Evolutionary conservation across 805 yeast genomes (phyloP).

Genomic region (Starmerella davenportii): DNA sequence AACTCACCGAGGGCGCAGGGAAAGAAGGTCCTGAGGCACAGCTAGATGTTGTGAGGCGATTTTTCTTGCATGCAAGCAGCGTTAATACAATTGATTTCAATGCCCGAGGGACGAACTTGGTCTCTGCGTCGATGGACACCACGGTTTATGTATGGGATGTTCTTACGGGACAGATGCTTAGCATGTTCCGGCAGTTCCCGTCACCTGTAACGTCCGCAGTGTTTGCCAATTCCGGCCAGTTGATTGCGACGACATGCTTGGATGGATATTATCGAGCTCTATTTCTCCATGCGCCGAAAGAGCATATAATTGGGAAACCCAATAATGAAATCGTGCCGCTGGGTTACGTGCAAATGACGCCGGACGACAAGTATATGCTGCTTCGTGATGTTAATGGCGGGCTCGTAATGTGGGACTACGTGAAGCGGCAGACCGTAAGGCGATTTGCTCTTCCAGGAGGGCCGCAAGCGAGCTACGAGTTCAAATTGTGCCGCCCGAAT

Average conservation of each 20-base stretch:
- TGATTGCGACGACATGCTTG: background rate
- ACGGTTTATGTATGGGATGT: background rate
- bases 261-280: background rate
- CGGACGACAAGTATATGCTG: background rate
- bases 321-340: background rate
- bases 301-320: background rate
- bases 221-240: background rate
- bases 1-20: constrained; percentile 13
- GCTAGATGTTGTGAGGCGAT: background rate
- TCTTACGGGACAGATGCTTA: background rate
- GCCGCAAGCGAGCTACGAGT: background rate
- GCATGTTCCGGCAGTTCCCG: background rate
- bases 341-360: background rate
- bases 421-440: background rate
- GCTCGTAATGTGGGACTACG: background rate
- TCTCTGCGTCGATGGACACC: background rate
- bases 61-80: background rate
- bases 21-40: background rate
- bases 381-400: background rate
- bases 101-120: background rate
- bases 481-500: background rate
- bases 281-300: background rate
- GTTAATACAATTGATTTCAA: background rate
- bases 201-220: background rate
- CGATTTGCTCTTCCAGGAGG: background rate